A percentile compares a stretch with the other conserved stretches of the same genome.
These are phyloP conservation scores for Aspergillus unguis DNA, from an alignment of 2,329 filamentous ascomycete species.

Conservation along the genomic window DNA sequence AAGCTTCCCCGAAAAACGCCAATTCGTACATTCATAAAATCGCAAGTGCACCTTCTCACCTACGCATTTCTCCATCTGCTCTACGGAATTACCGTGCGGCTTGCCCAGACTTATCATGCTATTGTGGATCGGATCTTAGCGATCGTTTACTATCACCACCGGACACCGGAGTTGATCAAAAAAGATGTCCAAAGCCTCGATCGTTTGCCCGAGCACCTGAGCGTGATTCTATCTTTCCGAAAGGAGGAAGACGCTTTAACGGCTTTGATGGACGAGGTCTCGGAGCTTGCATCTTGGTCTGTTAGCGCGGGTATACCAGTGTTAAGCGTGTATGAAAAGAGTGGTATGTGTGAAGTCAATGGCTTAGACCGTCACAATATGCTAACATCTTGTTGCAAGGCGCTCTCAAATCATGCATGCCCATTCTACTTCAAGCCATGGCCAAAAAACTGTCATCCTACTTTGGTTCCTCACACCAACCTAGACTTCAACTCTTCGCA, in stretches of 20 bases:
- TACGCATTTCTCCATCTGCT: constrained; percentile 61
- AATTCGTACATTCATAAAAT: constrained; percentile 44
- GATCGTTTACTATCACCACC: constrained; percentile 90
- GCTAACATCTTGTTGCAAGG: constrained; percentile 50
- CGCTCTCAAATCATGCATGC: constrained; percentile 81
- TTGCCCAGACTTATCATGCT: constrained; percentile 75
- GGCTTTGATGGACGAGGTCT: constrained; percentile 80
- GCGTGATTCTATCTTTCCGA: constrained; percentile 73
- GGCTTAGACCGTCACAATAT: background rate
- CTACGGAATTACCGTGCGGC: constrained; percentile 83
- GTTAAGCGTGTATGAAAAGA: constrained; percentile 88
- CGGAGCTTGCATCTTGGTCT: constrained; percentile 91
- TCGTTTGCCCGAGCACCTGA: constrained; percentile 79
- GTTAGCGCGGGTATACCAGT: constrained; percentile 82
- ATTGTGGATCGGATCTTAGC: constrained; percentile 74
- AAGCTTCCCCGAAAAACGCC: constrained; percentile 34
- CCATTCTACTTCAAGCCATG: constrained; percentile 77
- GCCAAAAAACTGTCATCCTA: constrained; percentile 78
- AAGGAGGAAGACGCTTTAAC: constrained; percentile 73
- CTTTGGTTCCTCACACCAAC: constrained; percentile 68
- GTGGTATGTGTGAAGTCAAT: constrained; percentile 55
- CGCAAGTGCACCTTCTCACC: constrained; percentile 43
- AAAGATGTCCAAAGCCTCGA: constrained; percentile 74
- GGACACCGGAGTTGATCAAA: constrained; percentile 86
- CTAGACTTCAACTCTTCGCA: constrained; percentile 68